Evolutionary conservation across 352 stramenopile genomes (phyloP).

Genomic region (Phytophthora quininea): DNA sequence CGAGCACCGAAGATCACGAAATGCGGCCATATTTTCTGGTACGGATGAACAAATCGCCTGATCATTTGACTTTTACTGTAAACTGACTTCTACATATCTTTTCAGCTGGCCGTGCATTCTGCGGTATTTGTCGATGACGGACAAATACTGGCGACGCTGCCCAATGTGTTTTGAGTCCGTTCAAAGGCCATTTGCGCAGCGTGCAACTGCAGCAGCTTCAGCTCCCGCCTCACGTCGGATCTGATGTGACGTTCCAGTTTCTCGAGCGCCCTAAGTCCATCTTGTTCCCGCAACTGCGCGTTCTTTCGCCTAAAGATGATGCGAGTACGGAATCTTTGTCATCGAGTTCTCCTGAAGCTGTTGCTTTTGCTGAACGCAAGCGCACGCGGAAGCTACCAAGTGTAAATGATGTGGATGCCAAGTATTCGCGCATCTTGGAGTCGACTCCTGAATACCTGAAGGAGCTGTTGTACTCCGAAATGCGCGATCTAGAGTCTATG

Average conservation of each 20-base stretch:
- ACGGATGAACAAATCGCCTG: slow-evolving; percentile 1
- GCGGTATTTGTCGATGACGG: slow-evolving; percentile 80
- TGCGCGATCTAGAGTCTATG: slow-evolving; percentile 73
- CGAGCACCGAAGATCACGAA: slow-evolving; percentile 87
- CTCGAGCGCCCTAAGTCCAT: slow-evolving; percentile 73
- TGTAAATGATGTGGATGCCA: slow-evolving; percentile 72
- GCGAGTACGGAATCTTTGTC: neutral
- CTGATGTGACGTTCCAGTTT: slow-evolving; percentile 71
- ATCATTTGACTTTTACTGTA: neutral
- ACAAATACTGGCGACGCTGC: slow-evolving; percentile 89
- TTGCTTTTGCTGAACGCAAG: slow-evolving; percentile 40
- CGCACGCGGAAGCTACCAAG: slow-evolving; percentile 56
- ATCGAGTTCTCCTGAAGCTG: slow-evolving; percentile 16
- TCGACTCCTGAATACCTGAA: slow-evolving; percentile 68
- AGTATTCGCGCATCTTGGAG: slow-evolving; percentile 77
- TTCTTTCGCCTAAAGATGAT: slow-evolving; percentile 12
- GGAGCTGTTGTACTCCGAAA: slow-evolving; percentile 63
- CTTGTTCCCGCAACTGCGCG: slow-evolving; percentile 68
- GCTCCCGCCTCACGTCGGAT: slow-evolving; percentile 61
- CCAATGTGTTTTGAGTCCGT: slow-evolving; percentile 90
- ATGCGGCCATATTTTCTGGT: slow-evolving; percentile 89
- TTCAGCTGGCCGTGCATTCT: slow-evolving; percentile 84
- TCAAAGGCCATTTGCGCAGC: slow-evolving; percentile 75
- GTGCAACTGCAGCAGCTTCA: slow-evolving; percentile 66
- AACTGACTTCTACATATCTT: neutral